Evolutionary conservation across 208 protist genomes (phyloP).

Genomic region (Trichomonas vaginalis): DNA sequence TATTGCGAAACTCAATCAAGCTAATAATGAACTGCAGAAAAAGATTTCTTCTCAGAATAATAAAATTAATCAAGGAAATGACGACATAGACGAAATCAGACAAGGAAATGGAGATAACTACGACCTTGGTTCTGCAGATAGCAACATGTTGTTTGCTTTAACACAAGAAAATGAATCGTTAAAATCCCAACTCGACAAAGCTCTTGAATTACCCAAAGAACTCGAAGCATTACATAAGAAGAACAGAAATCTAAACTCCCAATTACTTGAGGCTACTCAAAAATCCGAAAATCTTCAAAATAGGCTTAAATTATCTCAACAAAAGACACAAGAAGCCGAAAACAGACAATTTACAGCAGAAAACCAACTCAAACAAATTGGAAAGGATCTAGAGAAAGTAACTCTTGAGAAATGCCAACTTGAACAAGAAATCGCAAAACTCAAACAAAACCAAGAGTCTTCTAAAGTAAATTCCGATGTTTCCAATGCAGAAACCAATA

Average conservation of each 20-base stretch:
- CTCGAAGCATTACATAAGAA: background rate
- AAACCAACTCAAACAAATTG: background rate
- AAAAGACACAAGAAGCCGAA: background rate
- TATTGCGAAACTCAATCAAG: too few species aligned
- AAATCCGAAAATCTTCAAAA: background rate
- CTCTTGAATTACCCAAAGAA: background rate
- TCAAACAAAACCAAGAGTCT: background rate
- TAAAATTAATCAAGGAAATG: too few species aligned
- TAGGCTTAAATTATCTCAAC: background rate
- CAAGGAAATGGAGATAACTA: too few species aligned
- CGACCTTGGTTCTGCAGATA: too few species aligned
- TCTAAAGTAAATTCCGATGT: background rate
- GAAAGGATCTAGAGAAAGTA: background rate
- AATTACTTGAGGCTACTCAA: background rate
- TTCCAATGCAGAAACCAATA: background rate
- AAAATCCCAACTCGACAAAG: background rate
- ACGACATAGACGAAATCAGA: too few species aligned
- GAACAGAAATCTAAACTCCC: background rate
- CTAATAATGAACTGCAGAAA: too few species aligned
- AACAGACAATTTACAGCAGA: background rate
- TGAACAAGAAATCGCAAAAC: background rate
- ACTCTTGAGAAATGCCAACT: background rate
- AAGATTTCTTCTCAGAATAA: too few species aligned
- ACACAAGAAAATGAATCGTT: background rate
- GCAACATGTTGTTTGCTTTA: background rate